Percentiles rank a stretch among this genome's conserved stretches.
Conservation (phyloP, 164 flowering plant species). For the Buxus sempervirens region DNA sequence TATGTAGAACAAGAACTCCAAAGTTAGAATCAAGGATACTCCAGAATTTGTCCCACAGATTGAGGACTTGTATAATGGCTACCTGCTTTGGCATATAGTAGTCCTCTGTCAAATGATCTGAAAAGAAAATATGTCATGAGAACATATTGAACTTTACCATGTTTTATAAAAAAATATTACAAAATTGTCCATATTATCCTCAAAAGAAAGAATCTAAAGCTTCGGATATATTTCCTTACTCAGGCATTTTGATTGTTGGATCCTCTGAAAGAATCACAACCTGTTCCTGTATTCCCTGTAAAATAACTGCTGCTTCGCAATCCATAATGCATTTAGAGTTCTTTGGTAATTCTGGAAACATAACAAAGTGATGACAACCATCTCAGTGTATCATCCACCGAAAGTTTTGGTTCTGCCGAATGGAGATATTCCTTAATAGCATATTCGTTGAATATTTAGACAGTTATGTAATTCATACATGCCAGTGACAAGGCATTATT, state of each 20-base stretch:
- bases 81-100: conserved; percentile 58
- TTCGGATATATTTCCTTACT: conserved; percentile 33
- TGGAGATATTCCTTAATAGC: neutral
- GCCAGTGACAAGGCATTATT: too few species aligned
- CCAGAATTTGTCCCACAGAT: conserved; percentile 50
- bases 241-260: conserved; percentile 72
- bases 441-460: too few species aligned
- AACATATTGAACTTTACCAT: neutral
- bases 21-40: conserved; percentile 63
- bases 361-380: neutral
- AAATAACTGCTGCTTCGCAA: conserved; percentile 69
- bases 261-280: conserved; percentile 63
- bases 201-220: conserved; percentile 1
- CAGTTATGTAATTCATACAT: too few species aligned
- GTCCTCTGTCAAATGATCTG: conserved; percentile 76
- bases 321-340: conserved; percentile 73
- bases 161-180: neutral
- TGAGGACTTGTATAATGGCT: conserved; percentile 36
- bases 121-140: conserved; percentile 17
- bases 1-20: neutral
- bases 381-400: neutral
- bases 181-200: neutral
- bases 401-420: neutral
- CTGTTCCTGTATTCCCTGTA: conserved; percentile 73
- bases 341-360: conserved; percentile 61